Base-by-base conservation (phyloP, 495 filamentous ascomycete species). In the Daldinia caldariorum region DNA sequence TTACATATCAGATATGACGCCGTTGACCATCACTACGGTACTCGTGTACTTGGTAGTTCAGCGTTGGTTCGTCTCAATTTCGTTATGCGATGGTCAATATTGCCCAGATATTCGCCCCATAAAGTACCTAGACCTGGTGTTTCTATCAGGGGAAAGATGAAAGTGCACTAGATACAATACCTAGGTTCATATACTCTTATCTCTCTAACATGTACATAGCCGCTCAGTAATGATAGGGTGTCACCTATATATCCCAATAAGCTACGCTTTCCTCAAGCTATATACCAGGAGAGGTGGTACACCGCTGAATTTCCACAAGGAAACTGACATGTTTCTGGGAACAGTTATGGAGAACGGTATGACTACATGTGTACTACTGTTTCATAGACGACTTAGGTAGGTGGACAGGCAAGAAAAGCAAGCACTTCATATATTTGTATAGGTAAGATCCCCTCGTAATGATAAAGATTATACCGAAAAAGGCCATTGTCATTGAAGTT, bases 301-400 rank as follows among this genome's bases (percentile, higher is more conserved):
- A 18, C 26, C 45, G 26, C 43, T n/a, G 50, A 53, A 54, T 66
- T 65, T 50, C 4, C 34, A 39, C 8, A 14, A 51, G 43, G 32
- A 14, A 55, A 59, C 26, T 63, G 60, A n/a, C 47, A 56, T 70
- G 58, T 47, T 13, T 56, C 35, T 53, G 16, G 16, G n/a, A 59
- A 57, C 26, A 1, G 26, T 26, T 49, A 32, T 37, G 34, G 60
- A 18, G 7, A 35, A 62, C 8, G 59, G 70, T 65, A 63, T 43
- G 64, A 72, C 60, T 51, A 41, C 51, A 53, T 35, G 4, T 56
- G 70, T 72, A 31, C 60, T 26, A 65, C 70, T 10, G 64, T 68
- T 72, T 72, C 65, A 58, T 68, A 41, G 29, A 61, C 49, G 49
- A 63, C 61, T 22, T 35, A 34, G 7, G 6, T 26, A 35, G 6